Conservation (phyloP, 2,329 filamentous ascomycete genomes). For the Cercospora brassicicola region DNA sequence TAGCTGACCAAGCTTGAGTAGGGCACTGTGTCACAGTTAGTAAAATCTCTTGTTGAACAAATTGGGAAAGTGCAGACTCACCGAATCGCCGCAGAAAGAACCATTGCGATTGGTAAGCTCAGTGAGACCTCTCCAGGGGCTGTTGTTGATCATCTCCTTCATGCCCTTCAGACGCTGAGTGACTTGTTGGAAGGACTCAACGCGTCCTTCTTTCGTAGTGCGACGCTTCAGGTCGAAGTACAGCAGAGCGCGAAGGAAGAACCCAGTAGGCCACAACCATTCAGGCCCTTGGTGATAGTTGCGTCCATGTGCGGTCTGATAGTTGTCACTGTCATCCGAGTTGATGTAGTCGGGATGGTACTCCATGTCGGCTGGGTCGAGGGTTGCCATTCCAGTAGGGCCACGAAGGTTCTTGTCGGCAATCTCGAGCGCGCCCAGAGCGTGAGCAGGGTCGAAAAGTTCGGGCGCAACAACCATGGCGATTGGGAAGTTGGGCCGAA, state of each 20-base stretch:
- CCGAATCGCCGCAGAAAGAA: conserved; percentile 80
- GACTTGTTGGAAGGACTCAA: conserved; percentile 92
- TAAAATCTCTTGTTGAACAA: conserved; percentile 5
- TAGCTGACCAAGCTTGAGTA: conserved; percentile 94
- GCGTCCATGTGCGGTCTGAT: conserved; percentile 86
- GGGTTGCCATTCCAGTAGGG: conserved; percentile 90
- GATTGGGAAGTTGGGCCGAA: conserved; percentile 90
- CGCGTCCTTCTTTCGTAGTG: conserved; percentile 64
- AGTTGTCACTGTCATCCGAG: conserved; percentile 87
- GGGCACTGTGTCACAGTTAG: conserved; percentile 64
- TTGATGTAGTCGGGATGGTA: conserved; percentile 96
- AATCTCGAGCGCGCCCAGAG: conserved; percentile 73
- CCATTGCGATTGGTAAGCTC: conserved; percentile 93
- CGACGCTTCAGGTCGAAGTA: conserved; percentile 82
- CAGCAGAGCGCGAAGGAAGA: conserved; percentile 86
- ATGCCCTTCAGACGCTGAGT: conserved; percentile 78
- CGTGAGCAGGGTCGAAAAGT: conserved; percentile 77
- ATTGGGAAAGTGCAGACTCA: conserved; percentile 50
- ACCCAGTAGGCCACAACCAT: conserved; percentile 97
- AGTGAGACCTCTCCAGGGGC: conserved; percentile 83
- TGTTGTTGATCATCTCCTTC: conserved; percentile 78
- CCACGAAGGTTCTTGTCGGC: conserved; percentile 79
- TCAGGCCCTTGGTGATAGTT: conserved; percentile 99
- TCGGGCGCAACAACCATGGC: conserved; percentile 92
- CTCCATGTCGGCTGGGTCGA: conserved; percentile 88